Base-by-base conservation (phyloP, 1,284 basidiomycete species). In the Moesziomyces parantarcticus region DNA sequence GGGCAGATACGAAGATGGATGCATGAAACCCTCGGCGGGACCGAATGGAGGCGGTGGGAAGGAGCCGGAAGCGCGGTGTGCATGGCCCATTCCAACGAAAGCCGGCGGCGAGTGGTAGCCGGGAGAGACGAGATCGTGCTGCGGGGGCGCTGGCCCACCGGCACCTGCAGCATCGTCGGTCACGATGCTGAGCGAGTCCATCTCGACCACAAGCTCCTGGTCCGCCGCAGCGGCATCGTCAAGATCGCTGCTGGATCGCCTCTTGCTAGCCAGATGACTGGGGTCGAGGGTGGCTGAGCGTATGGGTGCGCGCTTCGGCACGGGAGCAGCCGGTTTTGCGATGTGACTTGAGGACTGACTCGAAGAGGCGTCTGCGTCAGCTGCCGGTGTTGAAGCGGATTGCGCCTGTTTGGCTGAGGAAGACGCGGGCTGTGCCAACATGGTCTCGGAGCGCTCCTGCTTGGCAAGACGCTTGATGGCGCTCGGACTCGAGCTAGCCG, bases 281-380 rank as follows among this genome's bases (percentile, higher is more conserved):
- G 69, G 63, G 18, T 72, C 69, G 6, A 72, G 29, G 11, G 69
- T 72, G 13, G 59, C 45, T 5, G 69, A 72, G 39, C 69, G 69
- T 32, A 72, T 63, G 10, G 69, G 69, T 3, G 63, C 69, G 16
- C 60, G 66, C 46, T 69, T 69, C 44, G 59, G 60, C 11, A 59
- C 57, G 23, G 66, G 56, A 9, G 66, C 57, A 10, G 59, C 57
- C 22, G 66, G 14, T 26, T 58, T 51, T 45, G 54, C 62, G 36
- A 26, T 50, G 54, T 18, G 55, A 47, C 29, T 58, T 44, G 54
- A 58, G 36, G 34, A 43, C 50, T 18, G 55, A 46, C 20, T 61
- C 5, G 65, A 58, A 3, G 34, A 21, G 16, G 47, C 25, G 5
- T 51, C 11, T n/a, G 42, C n/a, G 14, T 26, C 26, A 18, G 54